These are phyloP conservation scores for Cyclotella kingstonii DNA, from an alignment of 108 stramenopile genomes.

Conservation along the genomic window DNA sequence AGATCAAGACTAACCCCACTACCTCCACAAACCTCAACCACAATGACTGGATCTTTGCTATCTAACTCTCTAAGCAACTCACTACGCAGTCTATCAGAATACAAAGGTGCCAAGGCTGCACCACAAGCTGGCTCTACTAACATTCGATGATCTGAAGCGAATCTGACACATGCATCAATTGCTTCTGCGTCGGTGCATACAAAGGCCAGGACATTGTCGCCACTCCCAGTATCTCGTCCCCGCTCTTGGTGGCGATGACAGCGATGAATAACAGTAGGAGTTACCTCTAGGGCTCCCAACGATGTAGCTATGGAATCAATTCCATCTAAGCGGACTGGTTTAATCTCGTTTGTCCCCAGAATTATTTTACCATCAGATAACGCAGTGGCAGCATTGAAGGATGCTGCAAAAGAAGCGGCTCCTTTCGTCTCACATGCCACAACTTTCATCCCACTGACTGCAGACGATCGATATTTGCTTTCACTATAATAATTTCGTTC, in stretches of 20 bases:
- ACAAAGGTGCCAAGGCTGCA: constrained; percentile 80
- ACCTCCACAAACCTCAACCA: constrained; percentile 85
- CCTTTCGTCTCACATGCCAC: constrained; percentile 88
- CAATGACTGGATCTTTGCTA: constrained; percentile 48
- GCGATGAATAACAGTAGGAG: constrained; percentile 70
- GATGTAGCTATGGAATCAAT: constrained; percentile 85
- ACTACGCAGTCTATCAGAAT: constrained; percentile 61
- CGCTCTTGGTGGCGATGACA: constrained; percentile 42
- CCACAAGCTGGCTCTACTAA: constrained; percentile 94
- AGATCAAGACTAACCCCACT: constrained; percentile 73
- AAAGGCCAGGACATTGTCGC: constrained; percentile 47
- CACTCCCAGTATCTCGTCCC: constrained; percentile 15
- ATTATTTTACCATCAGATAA: background rate
- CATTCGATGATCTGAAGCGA: constrained; percentile 79
- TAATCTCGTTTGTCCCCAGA: constrained; percentile 23
- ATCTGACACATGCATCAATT: constrained; percentile 71
- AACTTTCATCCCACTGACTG: constrained; percentile 51
- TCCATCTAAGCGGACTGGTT: constrained; percentile 47
- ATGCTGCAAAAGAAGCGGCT: constrained; percentile 74
- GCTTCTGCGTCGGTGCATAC: constrained; percentile 84
- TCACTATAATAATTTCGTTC: constrained; percentile 38
- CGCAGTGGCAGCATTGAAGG: constrained; percentile 20
- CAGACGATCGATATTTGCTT: constrained; percentile 10
- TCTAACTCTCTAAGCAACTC: constrained; percentile 42
- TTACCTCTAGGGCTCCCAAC: constrained; percentile 80